Evolutionary conservation across 805 yeast species (phyloP), one percentile per base, ranked within the genome.

Genomic region (Lipomyces lipofer): DNA sequence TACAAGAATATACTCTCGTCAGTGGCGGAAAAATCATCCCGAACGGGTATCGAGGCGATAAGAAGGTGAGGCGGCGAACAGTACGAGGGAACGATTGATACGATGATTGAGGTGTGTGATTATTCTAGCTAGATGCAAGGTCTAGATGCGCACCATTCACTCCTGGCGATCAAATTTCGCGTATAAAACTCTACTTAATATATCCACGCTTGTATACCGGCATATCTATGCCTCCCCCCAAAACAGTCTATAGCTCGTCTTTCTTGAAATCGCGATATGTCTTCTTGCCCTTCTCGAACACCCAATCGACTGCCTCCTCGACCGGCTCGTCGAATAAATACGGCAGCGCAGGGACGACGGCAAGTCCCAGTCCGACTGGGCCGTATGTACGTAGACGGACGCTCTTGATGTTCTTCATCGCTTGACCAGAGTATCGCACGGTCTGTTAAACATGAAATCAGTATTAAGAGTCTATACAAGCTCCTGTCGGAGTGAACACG

Each of bases 281-380:
- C 21, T 55, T 56, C 10, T 47, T 59, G 17, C 59, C 63, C 45
- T 56, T 52, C 13, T 67, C 85, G 67, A 86, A 86, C 0, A 77
- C 72, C 65, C 71, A 78, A 60, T 84, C 92, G 27, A 86, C 74
- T 0, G 81, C 83, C 28, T 78, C 74, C 67, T 88, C 95, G 25
- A 86, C 88, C 1, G 95, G 95, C 69, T 86, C 87, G 69, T 87
- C 95, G 63, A 87, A 87, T 62, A 86, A 65, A 65, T 83, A 85
- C 2, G 95, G 95, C 59, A 87, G 73, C 27, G 82, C 71, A 0
- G 95, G 95, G 32, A 87, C 94, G 30, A 86, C 79, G 1, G 85
- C 82, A 62, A 87, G 73, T 40, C 95, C 95, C 22, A 85, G 60
- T n/a, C 77, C 87, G 27, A 86, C 91, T 1, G 95, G 95, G 3